phyloP scores from a whole-genome alignment of 2,329 filamentous ascomycete species.

The Aspergillus sp. region DNA sequence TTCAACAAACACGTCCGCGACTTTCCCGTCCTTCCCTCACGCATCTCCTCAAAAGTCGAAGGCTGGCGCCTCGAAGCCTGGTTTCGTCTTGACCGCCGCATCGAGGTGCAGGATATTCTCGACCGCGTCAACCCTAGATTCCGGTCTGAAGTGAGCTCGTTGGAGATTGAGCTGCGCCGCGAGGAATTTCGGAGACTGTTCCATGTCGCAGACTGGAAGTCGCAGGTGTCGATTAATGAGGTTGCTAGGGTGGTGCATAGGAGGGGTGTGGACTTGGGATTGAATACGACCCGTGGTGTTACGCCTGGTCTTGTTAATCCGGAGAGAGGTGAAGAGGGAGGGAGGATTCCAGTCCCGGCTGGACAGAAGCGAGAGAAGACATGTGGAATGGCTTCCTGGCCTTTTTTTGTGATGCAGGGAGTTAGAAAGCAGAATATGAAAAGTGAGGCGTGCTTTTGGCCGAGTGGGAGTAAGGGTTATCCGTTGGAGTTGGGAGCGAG shows the following conservation, averaged over 20 bases:
- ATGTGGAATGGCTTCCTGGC: neutral
- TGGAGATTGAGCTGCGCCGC: slow-evolving; percentile 8
- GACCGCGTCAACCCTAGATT: slow-evolving; percentile 13
- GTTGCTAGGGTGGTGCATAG: slow-evolving; percentile 4
- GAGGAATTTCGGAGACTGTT: slow-evolving; percentile 9
- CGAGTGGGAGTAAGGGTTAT: neutral
- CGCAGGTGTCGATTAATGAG: slow-evolving; percentile 5
- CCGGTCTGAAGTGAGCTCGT: slow-evolving; percentile 3
- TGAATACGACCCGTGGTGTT: slow-evolving; percentile 16
- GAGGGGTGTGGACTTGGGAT: slow-evolving; percentile 12
- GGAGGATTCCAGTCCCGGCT: slow-evolving; percentile 11
- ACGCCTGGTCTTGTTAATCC: slow-evolving; percentile 18
- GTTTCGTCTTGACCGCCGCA: slow-evolving; percentile 18
- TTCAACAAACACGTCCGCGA: slow-evolving; percentile 9
- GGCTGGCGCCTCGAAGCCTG: slow-evolving; percentile 22
- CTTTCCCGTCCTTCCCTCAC: slow-evolving; percentile 9
- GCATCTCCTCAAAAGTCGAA: slow-evolving; percentile 16
- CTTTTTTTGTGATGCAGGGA: neutral
- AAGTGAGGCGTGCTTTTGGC: neutral
- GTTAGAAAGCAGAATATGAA: neutral
- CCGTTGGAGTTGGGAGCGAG: neutral
- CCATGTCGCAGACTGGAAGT: slow-evolving; percentile 8
- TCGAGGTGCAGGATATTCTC: slow-evolving; percentile 16
- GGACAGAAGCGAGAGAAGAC: neutral
- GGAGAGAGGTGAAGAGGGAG: slow-evolving; percentile 12